These are phyloP conservation scores for Neurospora sp. DNA, from an alignment of 495 filamentous ascomycete genomes.

Conservation along the genomic window DNA sequence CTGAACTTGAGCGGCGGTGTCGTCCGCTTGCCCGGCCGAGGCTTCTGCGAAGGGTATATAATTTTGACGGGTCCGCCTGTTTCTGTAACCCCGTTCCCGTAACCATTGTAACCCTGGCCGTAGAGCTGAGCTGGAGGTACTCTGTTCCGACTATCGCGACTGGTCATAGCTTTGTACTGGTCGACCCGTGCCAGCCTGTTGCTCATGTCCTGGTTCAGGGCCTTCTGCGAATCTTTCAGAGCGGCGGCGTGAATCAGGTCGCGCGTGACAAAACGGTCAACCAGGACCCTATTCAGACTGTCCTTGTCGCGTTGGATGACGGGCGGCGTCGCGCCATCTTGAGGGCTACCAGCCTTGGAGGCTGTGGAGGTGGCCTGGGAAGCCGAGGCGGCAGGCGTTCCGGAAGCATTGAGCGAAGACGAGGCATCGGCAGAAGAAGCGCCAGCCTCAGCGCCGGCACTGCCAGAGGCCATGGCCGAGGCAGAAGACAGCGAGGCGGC, in stretches of 20 bases:
- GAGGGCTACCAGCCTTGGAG: slow-evolving; percentile 23
- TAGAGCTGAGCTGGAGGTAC: slow-evolving; percentile 38
- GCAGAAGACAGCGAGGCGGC: slow-evolving; percentile 19
- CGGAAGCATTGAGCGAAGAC: slow-evolving; percentile 9
- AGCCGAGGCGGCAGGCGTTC: slow-evolving; percentile 10
- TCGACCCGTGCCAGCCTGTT: slow-evolving; percentile 28
- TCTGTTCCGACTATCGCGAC: slow-evolving; percentile 19
- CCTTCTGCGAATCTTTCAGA: slow-evolving; percentile 36
- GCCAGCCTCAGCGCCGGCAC: slow-evolving; percentile 4
- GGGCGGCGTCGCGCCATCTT: slow-evolving; percentile 12
- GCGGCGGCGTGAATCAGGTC: slow-evolving; percentile 62
- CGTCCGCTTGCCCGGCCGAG: slow-evolving; percentile 62
- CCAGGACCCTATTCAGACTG: slow-evolving; percentile 45
- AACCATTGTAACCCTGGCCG: slow-evolving; percentile 80
- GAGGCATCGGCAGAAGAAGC: slow-evolving; percentile 2
- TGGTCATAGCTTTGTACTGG: slow-evolving; percentile 39
- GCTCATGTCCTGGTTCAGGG: slow-evolving; percentile 28
- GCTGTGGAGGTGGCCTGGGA: slow-evolving; percentile 19
- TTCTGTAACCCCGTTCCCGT: slow-evolving; percentile 78
- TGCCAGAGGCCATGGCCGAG: slow-evolving; percentile 6
- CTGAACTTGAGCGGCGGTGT: slow-evolving; percentile 59
- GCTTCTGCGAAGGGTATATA: slow-evolving; percentile 65
- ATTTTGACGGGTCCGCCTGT: slow-evolving; percentile 40
- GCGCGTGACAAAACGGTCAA: slow-evolving; percentile 69
- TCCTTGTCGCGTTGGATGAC: slow-evolving; percentile 35